A percentile compares a stretch with the other conserved stretches of the same genome.
Evolutionary conservation across 495 filamentous ascomycete genomes (phyloP).

Genomic region (Pyronema domesticum): DNA sequence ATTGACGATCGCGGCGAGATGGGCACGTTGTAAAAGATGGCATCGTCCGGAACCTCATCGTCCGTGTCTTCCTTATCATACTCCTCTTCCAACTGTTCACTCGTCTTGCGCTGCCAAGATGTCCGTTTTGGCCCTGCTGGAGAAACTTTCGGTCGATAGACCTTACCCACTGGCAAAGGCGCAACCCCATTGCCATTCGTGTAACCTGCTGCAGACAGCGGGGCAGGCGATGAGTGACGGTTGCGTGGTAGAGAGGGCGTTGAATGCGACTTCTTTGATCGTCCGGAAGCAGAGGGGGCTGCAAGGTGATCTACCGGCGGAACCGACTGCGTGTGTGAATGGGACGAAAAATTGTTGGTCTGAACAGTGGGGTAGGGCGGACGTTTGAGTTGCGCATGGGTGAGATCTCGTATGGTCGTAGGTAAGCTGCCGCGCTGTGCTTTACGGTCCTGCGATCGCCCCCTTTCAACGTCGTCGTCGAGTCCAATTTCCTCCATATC

Average conservation of each 20-base stretch:
- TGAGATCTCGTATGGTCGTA: slow-evolving; percentile 24
- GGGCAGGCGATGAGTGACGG: slow-evolving; percentile 10
- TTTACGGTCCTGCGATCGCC: background rate
- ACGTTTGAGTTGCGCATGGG: slow-evolving; percentile 16
- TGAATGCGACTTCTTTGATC: slow-evolving; percentile 5
- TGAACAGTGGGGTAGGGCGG: slow-evolving; percentile 13
- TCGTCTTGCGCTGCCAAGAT: slow-evolving; percentile 59
- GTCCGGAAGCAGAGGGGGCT: background rate
- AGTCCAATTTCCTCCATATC: slow-evolving; percentile 93
- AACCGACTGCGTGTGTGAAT: background rate
- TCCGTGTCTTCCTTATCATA: slow-evolving; percentile 69
- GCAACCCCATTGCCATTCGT: background rate
- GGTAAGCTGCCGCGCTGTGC: background rate
- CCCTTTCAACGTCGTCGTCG: slow-evolving; percentile 34
- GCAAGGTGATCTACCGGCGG: background rate
- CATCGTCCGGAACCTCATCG: slow-evolving; percentile 83
- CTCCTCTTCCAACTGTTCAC: slow-evolving; percentile 67
- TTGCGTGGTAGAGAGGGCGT: background rate
- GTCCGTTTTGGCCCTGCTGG: slow-evolving; percentile 18
- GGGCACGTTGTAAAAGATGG: slow-evolving; percentile 82
- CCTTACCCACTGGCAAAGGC: background rate
- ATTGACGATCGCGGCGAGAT: slow-evolving; percentile 61
- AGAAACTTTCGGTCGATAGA: background rate
- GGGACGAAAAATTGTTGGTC: slow-evolving; percentile 2
- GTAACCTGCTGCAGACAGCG: slow-evolving; percentile 1